These are phyloP conservation scores for Besnoitia besnoiti DNA, from an alignment of 169 alveolate genomes.

Conservation along the genomic window DNA sequence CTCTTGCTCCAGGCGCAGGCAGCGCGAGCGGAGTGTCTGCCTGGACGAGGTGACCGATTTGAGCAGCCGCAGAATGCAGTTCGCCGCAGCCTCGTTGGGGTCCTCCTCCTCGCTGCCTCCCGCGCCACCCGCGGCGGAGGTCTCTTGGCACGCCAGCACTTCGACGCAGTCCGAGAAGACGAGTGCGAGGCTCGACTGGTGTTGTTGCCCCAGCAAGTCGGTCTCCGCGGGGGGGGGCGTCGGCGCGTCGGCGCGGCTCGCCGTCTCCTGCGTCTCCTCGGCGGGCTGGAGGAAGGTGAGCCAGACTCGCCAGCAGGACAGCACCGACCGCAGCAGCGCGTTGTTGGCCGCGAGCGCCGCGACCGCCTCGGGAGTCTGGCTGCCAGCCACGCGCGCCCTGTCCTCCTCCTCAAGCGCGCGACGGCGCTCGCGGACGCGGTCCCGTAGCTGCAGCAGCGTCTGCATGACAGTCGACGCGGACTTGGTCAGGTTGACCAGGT, in stretches of 20 bases:
- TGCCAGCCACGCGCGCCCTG: not conserved
- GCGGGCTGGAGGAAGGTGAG: conserved; percentile 1
- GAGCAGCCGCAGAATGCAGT: conserved; percentile 3
- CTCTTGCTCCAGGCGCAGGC: not conserved
- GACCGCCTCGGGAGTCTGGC: not conserved
- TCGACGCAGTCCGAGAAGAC: conserved; percentile 13
- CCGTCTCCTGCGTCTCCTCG: not conserved
- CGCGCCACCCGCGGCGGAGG: not conserved
- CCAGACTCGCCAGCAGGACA: conserved; percentile 12
- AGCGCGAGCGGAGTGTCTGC: not conserved
- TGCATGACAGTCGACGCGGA: not conserved
- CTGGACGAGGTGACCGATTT: not conserved
- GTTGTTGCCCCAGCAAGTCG: not conserved
- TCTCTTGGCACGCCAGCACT: not conserved
- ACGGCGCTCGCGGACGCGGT: not conserved
- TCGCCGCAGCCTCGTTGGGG: not conserved
- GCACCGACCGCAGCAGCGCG: not conserved
- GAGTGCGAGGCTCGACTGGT: not conserved
- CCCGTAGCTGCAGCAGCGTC: conserved; percentile 7
- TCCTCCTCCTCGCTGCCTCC: not conserved
- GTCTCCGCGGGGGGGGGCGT: not conserved
- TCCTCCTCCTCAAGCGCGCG: not conserved
- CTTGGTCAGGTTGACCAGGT: not conserved
- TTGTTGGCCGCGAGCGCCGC: not conserved
- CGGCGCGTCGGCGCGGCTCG: not conserved